Evolutionary conservation across 1,284 basidiomycete genomes (phyloP), one percentile per base, ranked within the genome.

Genomic region (Fomitopsis palustris): DNA sequence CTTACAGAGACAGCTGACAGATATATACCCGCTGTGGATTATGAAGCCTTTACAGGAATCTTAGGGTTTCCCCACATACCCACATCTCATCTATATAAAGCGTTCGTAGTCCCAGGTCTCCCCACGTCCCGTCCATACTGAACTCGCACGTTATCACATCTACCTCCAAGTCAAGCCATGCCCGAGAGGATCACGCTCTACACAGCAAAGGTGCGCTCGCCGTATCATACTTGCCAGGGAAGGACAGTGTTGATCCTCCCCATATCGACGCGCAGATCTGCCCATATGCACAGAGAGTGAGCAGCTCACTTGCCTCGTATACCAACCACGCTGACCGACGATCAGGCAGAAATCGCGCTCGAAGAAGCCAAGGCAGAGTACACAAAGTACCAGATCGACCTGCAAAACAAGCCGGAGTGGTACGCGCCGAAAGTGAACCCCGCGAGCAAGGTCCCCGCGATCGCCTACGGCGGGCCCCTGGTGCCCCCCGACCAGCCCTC

Each of bases 331-430:
- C 38, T 55, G 4, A 37, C 23, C 39, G 41, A 29, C 54, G 31
- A 38, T 25, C 38, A 87, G 78, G 78, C 80, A 10, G 82, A 85
- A 56, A 70, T 90, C 17, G 85, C 87, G 0, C 77, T 88, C 16
- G 73, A 76, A 25, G 85, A 88, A 60, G 77, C 78, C 3, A 78
- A 79, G 9, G 77, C 80, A 1, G 67, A 78, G 0, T 82, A 76
- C 65, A 80, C 77, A 29, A 68, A 75, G 31, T 84, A 75, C 62
- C 76, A 82, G 62, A 81, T 88, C 58, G 81, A 88, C 64, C 70
- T 88, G 31, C 58, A 67, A 62, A 82, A 86, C 75, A 88, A 88
- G 73, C 87, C 87, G 0, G 77, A 75, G 53, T 86, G 85, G 86
- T 87, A 85, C 67, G 78, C 80, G 0, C 75, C 79, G 0, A 77